phyloP scores from a whole-genome alignment of 257 asterid genomes.

The Solanum gracilifrons region DNA sequence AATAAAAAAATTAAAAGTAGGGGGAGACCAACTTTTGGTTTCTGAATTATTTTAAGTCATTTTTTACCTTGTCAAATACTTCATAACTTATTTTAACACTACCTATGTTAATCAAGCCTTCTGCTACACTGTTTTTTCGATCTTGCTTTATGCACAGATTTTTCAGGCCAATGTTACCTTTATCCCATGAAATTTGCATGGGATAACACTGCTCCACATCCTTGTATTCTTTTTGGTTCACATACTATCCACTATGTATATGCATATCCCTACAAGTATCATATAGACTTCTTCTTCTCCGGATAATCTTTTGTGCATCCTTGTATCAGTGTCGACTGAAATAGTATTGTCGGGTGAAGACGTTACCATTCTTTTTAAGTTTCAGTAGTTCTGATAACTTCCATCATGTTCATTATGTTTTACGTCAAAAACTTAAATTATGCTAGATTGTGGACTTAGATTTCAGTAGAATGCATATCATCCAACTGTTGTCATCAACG shows the following conservation, averaged over 20 bases:
- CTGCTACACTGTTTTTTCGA: background rate
- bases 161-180: background rate
- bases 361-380: background rate
- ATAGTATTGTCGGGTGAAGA: background rate
- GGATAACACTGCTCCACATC: background rate
- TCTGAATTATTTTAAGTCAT: too few relatives aligned
- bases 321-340: background rate
- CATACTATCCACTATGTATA: background rate
- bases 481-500: too few relatives aligned
- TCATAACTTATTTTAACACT: too few relatives aligned
- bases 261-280: background rate
- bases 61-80: too few relatives aligned
- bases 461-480: too few relatives aligned
- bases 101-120: too few relatives aligned
- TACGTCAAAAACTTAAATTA: too few relatives aligned
- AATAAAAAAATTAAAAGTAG: too few relatives aligned
- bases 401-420: background rate
- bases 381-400: background rate
- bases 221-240: background rate
- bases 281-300: background rate
- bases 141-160: background rate
- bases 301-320: background rate
- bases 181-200: background rate
- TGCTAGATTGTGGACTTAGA: too few relatives aligned
- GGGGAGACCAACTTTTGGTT: too few relatives aligned